Base-by-base conservation (phyloP, 73 alveolate species). In the Paramecium sexaurelia region DNA sequence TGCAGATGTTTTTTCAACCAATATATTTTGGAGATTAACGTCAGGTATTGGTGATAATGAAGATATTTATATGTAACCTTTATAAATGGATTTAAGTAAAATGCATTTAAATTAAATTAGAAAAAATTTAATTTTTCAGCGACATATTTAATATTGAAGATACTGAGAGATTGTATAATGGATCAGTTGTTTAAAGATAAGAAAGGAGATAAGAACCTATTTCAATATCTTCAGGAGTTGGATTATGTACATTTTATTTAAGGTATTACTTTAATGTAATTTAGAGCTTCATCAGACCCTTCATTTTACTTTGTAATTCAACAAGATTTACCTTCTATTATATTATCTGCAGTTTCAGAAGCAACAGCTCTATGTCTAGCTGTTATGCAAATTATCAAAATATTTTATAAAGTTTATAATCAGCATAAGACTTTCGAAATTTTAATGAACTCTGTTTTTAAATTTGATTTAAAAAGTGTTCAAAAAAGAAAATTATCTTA, bases 371-470 rank as follows among this genome's bases (percentile, higher is more conserved):
- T 71, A 22, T 29, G 27, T 71, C 13, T 71, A 19, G 86, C 86
- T 22, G 43, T 71, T 35, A 71, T 71, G 86, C 32, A 36, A 11
- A 27, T 71, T 32, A 5, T 71, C 17, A 71, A 71, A 35, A 71
- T 71, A 71, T 71, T 71, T 71, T 71, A 71, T 36, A 19, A 37
- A 27, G 17, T 19, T 40, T 71, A 71, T 36, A 71, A 71, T 19
- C 33, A 71, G 2, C 86, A 71, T 71, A 71, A 71, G 27, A 71
- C 86, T 5, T 71, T 71, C 35, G 86, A 29, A 71, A 40, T 71
- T 8, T 17, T 71, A 6, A 71, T 71, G 86, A 71, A 71, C 17
- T 32, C 86, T 5, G 86, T 71, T 32, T 71, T 71, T 36, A 71
- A 71, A 71, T 71, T 71, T 36, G 86, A 71, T 32, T 71, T 71